phyloP scores from a whole-genome alignment of 352 stramenopile genomes.

The Phytophthora citricola region DNA sequence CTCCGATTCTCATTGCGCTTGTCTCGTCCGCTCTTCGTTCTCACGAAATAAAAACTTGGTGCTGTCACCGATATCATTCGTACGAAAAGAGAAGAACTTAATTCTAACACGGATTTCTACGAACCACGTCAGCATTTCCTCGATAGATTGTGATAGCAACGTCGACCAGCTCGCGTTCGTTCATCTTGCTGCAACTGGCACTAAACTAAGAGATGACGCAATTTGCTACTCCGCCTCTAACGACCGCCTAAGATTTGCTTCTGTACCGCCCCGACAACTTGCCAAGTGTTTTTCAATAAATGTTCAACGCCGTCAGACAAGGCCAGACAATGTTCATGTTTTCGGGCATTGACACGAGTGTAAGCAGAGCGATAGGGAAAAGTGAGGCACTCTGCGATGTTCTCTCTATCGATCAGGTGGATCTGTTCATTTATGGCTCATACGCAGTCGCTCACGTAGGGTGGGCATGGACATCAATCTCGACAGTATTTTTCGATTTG shows the following conservation, averaged over 20 bases:
- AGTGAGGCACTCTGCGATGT: constrained; percentile 2
- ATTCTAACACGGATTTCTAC: neutral
- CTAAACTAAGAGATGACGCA: constrained; percentile 6
- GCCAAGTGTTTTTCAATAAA: neutral
- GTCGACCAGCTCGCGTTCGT: too few relatives aligned
- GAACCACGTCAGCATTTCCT: neutral
- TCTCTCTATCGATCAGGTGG: constrained; percentile 16
- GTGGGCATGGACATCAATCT: neutral
- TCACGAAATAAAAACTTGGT: constrained; percentile 12
- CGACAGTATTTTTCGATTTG: constrained; percentile 35
- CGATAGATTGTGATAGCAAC: neutral
- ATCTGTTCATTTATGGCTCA: constrained; percentile 26
- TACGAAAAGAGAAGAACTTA: constrained; percentile 7
- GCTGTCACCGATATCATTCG: neutral
- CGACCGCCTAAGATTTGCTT: constrained; percentile 7
- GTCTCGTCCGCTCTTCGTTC: constrained; percentile 7
- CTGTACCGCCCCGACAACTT: neutral
- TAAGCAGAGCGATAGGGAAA: constrained; percentile 11
- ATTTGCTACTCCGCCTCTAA: neutral
- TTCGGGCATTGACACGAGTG: neutral
- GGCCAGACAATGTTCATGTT: constrained; percentile 22
- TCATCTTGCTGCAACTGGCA: constrained; percentile 1
- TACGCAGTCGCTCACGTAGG: neutral
- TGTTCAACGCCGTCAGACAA: constrained; percentile 10
- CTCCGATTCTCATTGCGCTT: neutral